Base-by-base conservation (phyloP, 169 alveolate species). In the Eimeria acervulina region DNA sequence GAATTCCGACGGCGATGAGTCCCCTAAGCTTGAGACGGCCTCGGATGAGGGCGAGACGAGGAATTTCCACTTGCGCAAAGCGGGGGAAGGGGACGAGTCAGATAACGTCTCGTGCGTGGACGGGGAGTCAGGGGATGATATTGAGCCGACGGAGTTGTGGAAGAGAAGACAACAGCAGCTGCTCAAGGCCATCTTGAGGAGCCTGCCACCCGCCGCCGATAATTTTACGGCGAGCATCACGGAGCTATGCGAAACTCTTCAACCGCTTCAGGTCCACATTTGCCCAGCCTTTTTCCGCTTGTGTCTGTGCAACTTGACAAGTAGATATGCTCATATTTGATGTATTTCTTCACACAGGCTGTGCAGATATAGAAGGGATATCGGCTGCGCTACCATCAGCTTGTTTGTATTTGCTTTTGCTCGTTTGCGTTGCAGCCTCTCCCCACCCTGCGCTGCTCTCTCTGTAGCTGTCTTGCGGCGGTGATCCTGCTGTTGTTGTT, bases 391-490 rank as follows among this genome's bases (percentile, higher is more conserved):
- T 21, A 19, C n/a, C 51, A 36, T 17, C 52, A 36, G 7, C 28
- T 2, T 19, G 28, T 47, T 47, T 8, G 42, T 44, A 6, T 83
- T 15, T 83, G 91, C 76, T 51, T 44, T 52, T 83, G 76, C 91
- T 28, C 15, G 23, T 26, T 31, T n/a, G 1, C 55, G n/a, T 51
- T 87, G 93, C 93, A 87, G 93, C 93, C 93, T 17, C 81, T 87
- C 31, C 93, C 93, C 59, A 87, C 93, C 51, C 83, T 87, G 23
- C 93, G 93, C 44, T 87, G 93, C 63, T 87, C 93, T 19, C 83
- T 87, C 28, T 87, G 93, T 52, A 87, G 93, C 93, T 87, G 93
- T 51, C 81, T 87, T 12, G 93, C 93, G 63, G 93, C 93, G 72
- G 59, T 87, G 21, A 33, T 87, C 63, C 31, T 87, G 78, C 66